phyloP scores from a whole-genome alignment of 257 asterid genomes.

The Henckelia pumila region DNA sequence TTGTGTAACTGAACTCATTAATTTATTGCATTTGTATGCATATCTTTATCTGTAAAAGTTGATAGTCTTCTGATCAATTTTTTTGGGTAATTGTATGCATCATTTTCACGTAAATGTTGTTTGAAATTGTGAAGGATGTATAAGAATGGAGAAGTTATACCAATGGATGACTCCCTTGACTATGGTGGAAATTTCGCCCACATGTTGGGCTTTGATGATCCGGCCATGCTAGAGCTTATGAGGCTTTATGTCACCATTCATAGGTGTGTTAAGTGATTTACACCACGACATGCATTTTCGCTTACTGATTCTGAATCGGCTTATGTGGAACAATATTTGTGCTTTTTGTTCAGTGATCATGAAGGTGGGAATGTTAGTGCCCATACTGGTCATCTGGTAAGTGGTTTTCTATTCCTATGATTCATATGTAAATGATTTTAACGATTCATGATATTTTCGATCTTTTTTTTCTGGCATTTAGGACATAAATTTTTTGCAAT shows the following conservation, averaged over 20 bases:
- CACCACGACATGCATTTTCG: slow-evolving; percentile 13
- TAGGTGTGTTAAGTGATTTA: slow-evolving; percentile 51
- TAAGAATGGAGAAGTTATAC: slow-evolving; percentile 74
- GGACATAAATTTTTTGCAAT: slow-evolving; percentile 2
- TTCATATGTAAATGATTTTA: slow-evolving; percentile 16
- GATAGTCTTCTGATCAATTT: not conserved
- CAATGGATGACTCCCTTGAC: slow-evolving; percentile 82
- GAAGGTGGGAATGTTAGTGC: slow-evolving; percentile 99
- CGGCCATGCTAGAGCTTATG: slow-evolving; percentile 94
- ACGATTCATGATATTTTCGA: not conserved
- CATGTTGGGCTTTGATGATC: slow-evolving; percentile 90
- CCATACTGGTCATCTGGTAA: slow-evolving; percentile 98
- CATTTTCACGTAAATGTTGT: slow-evolving; percentile 25
- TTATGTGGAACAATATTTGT: slow-evolving; percentile 19
- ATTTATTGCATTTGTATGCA: slow-evolving; percentile 1
- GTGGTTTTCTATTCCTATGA: slow-evolving; percentile 27
- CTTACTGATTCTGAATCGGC: slow-evolving; percentile 10
- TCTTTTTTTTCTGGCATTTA: slow-evolving; percentile 15
- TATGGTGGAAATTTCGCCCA: slow-evolving; percentile 93
- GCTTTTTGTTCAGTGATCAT: slow-evolving; percentile 69
- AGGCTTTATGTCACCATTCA: slow-evolving; percentile 95
- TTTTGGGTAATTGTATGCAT: slow-evolving; percentile 1
- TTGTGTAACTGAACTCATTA: slow-evolving; percentile 19
- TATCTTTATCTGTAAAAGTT: not conserved
- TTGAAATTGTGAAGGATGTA: slow-evolving; percentile 63